These are phyloP conservation scores for Phialemonium atrogriseum DNA, from an alignment of 2,329 filamentous ascomycete species.

Conservation along the genomic window DNA sequence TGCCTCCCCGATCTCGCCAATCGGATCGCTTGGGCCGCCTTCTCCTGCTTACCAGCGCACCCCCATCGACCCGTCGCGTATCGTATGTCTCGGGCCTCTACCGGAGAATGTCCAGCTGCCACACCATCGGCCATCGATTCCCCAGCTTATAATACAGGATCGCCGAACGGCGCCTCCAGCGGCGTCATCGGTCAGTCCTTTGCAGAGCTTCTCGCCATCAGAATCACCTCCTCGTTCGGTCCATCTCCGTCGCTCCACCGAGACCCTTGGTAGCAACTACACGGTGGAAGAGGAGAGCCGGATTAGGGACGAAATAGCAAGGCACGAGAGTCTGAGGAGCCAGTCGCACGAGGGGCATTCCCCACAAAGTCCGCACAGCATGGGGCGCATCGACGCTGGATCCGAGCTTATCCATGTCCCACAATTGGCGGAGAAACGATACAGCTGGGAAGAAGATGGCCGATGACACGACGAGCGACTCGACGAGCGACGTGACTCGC, in stretches of 20 bases:
- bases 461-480: too few species aligned
- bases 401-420: constrained; percentile 42
- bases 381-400: constrained; percentile 33
- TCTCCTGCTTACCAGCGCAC: constrained; percentile 33
- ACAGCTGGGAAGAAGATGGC: constrained; percentile 40
- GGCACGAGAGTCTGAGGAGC: constrained; percentile 13
- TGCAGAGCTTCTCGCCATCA: constrained; percentile 8
- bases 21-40: constrained; percentile 21
- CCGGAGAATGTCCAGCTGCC: constrained; percentile 38
- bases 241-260: constrained; percentile 19
- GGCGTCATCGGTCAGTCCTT: constrained; percentile 9
- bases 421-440: constrained; percentile 39
- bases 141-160: constrained; percentile 18
- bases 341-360: constrained; percentile 5
- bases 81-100: constrained; percentile 47
- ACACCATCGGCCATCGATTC: constrained; percentile 16
- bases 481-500: too few species aligned
- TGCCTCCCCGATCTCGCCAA: constrained; percentile 15
- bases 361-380: constrained; percentile 19
- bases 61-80: constrained; percentile 42
- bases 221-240: constrained; percentile 9
- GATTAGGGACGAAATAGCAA: constrained; percentile 18
- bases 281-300: constrained; percentile 41
- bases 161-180: constrained; percentile 8
- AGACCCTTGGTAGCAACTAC: constrained; percentile 49